These are phyloP conservation scores for Cyclostephanos tholiformis DNA, from an alignment of 108 stramenopile genomes.

Conservation along the genomic window DNA sequence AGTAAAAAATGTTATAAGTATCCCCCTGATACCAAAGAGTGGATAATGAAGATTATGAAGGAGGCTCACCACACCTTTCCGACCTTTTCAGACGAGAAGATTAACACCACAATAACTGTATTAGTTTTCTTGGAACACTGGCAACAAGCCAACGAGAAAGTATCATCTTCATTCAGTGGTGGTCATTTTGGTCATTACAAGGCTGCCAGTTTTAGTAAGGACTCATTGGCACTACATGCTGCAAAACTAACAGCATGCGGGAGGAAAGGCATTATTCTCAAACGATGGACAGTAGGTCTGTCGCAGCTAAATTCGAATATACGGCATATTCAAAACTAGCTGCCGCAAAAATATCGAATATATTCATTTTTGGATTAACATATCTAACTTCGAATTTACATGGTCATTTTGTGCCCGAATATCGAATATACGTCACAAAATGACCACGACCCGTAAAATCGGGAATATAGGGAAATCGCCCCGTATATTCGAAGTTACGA, in stretches of 20 bases:
- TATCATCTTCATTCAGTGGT: constrained; percentile 1
- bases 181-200: constrained; percentile 1
- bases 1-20: too few relatives aligned
- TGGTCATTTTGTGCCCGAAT: too few relatives aligned
- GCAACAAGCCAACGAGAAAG: not conserved
- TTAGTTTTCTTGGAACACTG: not conserved
- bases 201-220: not conserved
- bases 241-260: not conserved
- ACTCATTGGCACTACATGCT: not conserved
- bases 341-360: too few relatives aligned
- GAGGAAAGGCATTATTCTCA: not conserved
- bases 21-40: not conserved
- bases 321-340: too few relatives aligned
- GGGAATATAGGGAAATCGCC: too few relatives aligned
- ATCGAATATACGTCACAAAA: too few relatives aligned
- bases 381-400: too few relatives aligned
- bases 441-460: too few relatives aligned
- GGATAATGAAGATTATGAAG: not conserved
- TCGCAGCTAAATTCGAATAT: too few relatives aligned
- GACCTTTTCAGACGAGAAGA: not conserved
- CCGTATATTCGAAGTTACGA: too few relatives aligned
- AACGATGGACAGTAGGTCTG: not conserved
- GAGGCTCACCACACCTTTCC: not conserved
- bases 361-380: too few relatives aligned
- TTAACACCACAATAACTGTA: not conserved